A percentile compares a stretch with the other conserved stretches of the same genome.
Conservation (phyloP, 2,329 filamentous ascomycete species). For the Cercospora nicotianae region DNA sequence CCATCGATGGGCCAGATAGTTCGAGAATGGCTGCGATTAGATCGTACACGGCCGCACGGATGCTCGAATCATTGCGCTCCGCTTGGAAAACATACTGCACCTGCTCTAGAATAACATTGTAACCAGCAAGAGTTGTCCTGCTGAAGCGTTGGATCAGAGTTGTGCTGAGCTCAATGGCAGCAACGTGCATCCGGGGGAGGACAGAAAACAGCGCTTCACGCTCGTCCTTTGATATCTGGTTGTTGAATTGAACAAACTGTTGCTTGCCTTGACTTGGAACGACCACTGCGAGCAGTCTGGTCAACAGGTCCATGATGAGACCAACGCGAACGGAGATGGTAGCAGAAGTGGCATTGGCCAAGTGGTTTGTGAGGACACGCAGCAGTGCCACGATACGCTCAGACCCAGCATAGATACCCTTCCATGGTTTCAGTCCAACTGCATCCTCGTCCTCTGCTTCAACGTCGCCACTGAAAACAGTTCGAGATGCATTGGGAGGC, state of each 20-base stretch:
- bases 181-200: slow-evolving; percentile 72
- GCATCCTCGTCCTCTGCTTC: slow-evolving; percentile 30
- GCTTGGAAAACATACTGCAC: slow-evolving; percentile 67
- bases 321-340: slow-evolving; percentile 68
- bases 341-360: slow-evolving; percentile 64
- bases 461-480: slow-evolving; percentile 23
- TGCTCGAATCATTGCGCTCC: slow-evolving; percentile 50
- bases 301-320: slow-evolving; percentile 66
- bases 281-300: slow-evolving; percentile 67
- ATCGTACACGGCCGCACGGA: slow-evolving; percentile 63
- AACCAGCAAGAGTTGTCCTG: slow-evolving; percentile 58
- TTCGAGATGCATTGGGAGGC: slow-evolving; percentile 24
- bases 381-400: slow-evolving; percentile 69
- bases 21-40: slow-evolving; percentile 60
- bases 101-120: slow-evolving; percentile 68
- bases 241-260: slow-evolving; percentile 61
- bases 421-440: slow-evolving; percentile 66
- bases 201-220: slow-evolving; percentile 73
- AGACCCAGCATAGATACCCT: slow-evolving; percentile 69
- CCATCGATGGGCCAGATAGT: slow-evolving; percentile 64
- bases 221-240: slow-evolving; percentile 75
- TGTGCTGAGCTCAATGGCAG: slow-evolving; percentile 64
- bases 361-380: slow-evolving; percentile 61
- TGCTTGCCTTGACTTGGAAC: slow-evolving; percentile 49
- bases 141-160: slow-evolving; percentile 60